A percentile compares a stretch with the other conserved stretches of the same genome.
phyloP scores from a whole-genome alignment of 164 flowering plant species.

The Chimonanthus salicifolius region DNA sequence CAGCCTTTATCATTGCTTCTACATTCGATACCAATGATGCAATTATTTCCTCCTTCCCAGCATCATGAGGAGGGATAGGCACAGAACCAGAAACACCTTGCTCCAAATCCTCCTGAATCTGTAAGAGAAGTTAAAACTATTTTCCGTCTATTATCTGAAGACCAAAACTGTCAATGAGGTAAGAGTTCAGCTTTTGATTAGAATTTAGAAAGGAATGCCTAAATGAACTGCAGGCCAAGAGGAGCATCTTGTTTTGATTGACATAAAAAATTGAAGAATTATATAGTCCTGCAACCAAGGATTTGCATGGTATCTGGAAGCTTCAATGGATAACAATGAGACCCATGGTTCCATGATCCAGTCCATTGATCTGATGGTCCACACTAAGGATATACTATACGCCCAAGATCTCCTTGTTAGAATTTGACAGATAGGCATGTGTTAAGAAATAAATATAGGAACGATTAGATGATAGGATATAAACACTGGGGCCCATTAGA shows the following conservation, averaged over 20 bases:
- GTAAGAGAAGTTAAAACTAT: slow-evolving; percentile 6
- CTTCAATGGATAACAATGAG: neutral
- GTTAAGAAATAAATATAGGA: too few species aligned
- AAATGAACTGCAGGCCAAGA: neutral
- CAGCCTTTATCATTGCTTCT: slow-evolving; percentile 90
- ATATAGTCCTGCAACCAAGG: neutral
- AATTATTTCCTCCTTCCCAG: slow-evolving; percentile 75
- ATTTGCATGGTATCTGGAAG: neutral
- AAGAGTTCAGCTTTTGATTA: neutral
- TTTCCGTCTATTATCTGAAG: neutral
- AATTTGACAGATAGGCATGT: neutral
- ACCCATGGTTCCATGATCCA: neutral
- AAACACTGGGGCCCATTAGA: too few species aligned
- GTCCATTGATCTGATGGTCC: neutral
- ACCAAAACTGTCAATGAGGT: neutral
- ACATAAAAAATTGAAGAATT: neutral
- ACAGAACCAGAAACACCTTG: slow-evolving; percentile 64
- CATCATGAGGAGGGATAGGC: slow-evolving; percentile 64
- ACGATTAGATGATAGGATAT: too few species aligned
- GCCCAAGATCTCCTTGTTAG: neutral
- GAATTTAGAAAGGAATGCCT: neutral
- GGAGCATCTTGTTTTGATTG: neutral
- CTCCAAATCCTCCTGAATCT: slow-evolving; percentile 74
- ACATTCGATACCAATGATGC: slow-evolving; percentile 85
- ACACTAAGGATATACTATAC: neutral